Conservation (phyloP, 2,329 filamentous ascomycete species). For the Cladosporium sp. region DNA sequence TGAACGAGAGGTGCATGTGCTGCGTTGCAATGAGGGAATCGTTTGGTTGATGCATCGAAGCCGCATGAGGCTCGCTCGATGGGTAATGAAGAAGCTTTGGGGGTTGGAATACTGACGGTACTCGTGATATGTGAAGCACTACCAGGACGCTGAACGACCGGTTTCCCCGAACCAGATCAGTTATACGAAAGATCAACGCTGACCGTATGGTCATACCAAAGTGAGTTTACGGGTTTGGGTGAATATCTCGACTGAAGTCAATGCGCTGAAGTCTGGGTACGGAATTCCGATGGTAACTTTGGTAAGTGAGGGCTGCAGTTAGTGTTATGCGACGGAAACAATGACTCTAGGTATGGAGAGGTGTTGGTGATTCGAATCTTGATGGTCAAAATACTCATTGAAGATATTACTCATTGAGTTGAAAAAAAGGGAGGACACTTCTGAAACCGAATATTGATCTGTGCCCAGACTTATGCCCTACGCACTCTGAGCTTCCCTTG, state of each 20-base stretch:
- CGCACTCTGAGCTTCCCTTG: neutral
- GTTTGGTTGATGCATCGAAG: neutral
- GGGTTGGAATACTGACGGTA: neutral
- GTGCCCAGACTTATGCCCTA: neutral
- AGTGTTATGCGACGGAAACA: neutral
- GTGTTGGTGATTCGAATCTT: neutral
- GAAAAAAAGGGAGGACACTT: neutral
- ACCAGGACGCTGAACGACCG: neutral
- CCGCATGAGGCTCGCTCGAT: neutral
- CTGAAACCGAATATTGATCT: too few species aligned
- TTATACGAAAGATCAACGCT: neutral
- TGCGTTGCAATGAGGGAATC: neutral
- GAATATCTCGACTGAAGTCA: neutral
- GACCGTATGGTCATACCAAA: neutral
- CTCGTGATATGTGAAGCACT: neutral
- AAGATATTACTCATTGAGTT: neutral
- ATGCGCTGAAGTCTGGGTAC: neutral
- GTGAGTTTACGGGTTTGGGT: neutral
- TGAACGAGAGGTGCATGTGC: neutral
- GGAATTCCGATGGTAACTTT: neutral
- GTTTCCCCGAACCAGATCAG: neutral
- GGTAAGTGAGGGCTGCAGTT: neutral
- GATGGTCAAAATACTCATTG: neutral
- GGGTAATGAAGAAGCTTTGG: neutral
- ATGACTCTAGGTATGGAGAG: too few species aligned